Evolutionary conservation across 2,329 filamentous ascomycete species (phyloP).

Genomic region (Colletotrichum euphorbiae): DNA sequence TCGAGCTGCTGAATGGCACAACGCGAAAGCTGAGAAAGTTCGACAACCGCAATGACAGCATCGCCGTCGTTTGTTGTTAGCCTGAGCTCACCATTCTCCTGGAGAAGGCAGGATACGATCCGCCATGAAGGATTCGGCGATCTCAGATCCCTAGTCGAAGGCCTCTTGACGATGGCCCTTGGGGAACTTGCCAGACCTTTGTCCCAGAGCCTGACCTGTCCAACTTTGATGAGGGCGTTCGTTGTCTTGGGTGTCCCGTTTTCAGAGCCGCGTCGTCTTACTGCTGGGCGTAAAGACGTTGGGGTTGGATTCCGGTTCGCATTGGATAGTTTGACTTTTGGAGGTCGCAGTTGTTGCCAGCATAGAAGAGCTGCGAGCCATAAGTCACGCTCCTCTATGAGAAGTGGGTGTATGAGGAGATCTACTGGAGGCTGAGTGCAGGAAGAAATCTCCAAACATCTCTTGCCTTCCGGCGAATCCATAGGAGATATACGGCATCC

Average conservation of each 20-base stretch:
- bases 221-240: conserved; percentile 90
- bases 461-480: conserved; percentile 57
- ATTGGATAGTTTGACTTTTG: conserved; percentile 65
- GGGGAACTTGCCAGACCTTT: conserved; percentile 71
- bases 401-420: conserved; percentile 73
- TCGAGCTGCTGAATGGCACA: conserved; percentile 93
- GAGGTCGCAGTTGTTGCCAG: conserved; percentile 81
- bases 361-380: conserved; percentile 86
- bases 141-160: conserved; percentile 68
- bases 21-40: conserved; percentile 87
- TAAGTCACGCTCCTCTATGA: conserved; percentile 75
- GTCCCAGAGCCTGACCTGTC: conserved; percentile 92
- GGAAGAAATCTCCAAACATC: conserved; percentile 63
- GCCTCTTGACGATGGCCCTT: conserved; percentile 65
- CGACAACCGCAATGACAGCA: conserved; percentile 82
- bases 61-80: conserved; percentile 89
- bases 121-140: conserved; percentile 77
- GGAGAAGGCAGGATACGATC: conserved; percentile 89
- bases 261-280: conserved; percentile 38
- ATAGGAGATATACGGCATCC: conserved; percentile 76
- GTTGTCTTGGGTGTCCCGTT: conserved; percentile 45
- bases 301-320: conserved; percentile 54
- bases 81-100: conserved; percentile 95
- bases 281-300: conserved; percentile 48
- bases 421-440: conserved; percentile 65